These are phyloP conservation scores for Plasmodium fragile DNA, from an alignment of 169 alveolate species.

Conservation along the genomic window DNA sequence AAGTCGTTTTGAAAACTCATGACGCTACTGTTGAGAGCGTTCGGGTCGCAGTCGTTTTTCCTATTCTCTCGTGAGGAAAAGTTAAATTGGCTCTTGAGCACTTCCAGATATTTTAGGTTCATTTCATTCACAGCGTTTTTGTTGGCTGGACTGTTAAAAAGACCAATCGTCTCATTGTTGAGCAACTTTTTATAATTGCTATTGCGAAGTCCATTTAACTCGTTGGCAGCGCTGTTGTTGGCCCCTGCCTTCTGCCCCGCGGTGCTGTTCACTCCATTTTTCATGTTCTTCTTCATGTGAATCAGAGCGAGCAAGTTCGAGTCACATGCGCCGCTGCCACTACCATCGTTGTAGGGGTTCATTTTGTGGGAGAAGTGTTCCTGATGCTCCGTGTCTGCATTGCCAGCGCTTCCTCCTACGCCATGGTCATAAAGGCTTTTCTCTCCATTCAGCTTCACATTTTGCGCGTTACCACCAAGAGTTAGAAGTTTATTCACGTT, in stretches of 20 bases:
- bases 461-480: background rate
- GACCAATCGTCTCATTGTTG: slow-evolving; percentile 20
- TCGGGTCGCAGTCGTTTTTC: background rate
- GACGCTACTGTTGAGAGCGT: background rate
- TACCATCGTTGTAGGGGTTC: slow-evolving; percentile 6
- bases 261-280: background rate
- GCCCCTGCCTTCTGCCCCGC: background rate
- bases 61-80: slow-evolving; percentile 18
- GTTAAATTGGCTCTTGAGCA: slow-evolving; percentile 33
- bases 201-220: background rate
- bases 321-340: background rate
- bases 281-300: slow-evolving; percentile 26
- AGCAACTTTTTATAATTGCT: slow-evolving; percentile 18
- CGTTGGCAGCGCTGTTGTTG: background rate
- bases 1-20: slow-evolving; percentile 28
- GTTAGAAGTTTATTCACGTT: background rate
- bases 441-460: background rate
- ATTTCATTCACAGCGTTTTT: slow-evolving; percentile 22
- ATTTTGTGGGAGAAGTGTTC: slow-evolving; percentile 10
- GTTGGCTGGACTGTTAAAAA: background rate
- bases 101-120: slow-evolving; percentile 48
- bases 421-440: background rate
- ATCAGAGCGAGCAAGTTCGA: slow-evolving; percentile 19
- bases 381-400: background rate
- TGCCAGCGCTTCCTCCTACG: background rate